These are phyloP conservation scores for Pyronema domesticum DNA, from an alignment of 495 filamentous ascomycete species.

Conservation along the genomic window DNA sequence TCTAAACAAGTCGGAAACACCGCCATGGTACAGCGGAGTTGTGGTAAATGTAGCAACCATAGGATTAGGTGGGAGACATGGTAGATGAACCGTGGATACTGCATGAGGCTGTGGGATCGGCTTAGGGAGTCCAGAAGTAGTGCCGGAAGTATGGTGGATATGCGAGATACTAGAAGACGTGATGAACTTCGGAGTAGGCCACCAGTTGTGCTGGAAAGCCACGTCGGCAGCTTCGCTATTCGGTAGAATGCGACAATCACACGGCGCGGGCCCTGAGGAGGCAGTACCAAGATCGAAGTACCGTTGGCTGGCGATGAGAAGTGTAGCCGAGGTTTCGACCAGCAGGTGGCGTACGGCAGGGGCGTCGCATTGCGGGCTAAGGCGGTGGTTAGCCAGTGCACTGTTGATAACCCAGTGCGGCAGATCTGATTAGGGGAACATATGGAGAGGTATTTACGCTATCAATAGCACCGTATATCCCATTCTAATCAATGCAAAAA, in stretches of 20 bases:
- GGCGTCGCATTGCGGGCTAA: constrained; percentile 33
- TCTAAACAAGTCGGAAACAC: constrained; percentile 40
- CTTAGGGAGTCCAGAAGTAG: constrained; percentile 37
- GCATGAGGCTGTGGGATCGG: constrained; percentile 35
- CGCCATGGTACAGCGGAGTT: constrained; percentile 44
- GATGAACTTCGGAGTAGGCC: constrained; percentile 4
- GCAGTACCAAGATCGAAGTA: constrained; percentile 9
- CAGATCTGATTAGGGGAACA: neutral
- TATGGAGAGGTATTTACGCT: constrained; percentile 25
- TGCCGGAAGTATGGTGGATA: constrained; percentile 36
- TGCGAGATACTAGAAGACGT: constrained; percentile 23
- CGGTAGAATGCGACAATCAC: neutral
- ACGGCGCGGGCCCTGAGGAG: neutral
- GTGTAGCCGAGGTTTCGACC: constrained; percentile 21
- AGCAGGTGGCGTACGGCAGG: constrained; percentile 32
- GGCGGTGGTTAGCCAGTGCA: neutral
- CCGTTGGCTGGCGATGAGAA: constrained; percentile 24
- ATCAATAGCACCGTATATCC: constrained; percentile 35
- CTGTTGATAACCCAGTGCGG: neutral
- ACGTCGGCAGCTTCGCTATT: neutral
- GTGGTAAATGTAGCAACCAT: constrained; percentile 37
- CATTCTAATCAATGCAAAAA: constrained; percentile 34
- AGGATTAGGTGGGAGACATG: constrained; percentile 23
- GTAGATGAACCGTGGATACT: constrained; percentile 33
- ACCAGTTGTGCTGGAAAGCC: constrained; percentile 5